phyloP scores from a whole-genome alignment of 306 rosid genomes.

The Pueraria montana region DNA sequence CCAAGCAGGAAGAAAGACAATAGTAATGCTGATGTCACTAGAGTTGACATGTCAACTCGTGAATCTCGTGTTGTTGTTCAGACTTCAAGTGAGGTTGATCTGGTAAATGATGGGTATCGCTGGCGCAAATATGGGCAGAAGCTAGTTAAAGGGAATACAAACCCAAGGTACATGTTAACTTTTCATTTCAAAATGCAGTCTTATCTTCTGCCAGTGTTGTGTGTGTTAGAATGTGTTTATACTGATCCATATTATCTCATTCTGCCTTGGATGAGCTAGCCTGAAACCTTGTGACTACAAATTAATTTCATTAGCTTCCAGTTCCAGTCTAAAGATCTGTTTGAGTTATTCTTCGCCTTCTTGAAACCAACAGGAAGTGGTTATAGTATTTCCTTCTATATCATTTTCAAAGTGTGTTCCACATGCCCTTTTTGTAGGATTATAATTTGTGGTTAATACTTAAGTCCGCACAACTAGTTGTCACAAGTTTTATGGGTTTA shows the following conservation, averaged over 20 bases:
- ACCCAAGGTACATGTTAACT: slow-evolving; percentile 75
- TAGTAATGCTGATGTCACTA: slow-evolving; percentile 49
- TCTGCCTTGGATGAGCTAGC: slow-evolving; percentile 22
- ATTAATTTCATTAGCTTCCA: slow-evolving; percentile 32
- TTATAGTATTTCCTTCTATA: not conserved
- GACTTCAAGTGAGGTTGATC: slow-evolving; percentile 81
- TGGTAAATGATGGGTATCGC: slow-evolving; percentile 87
- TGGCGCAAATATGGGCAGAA: slow-evolving; percentile 99
- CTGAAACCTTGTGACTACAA: slow-evolving; percentile 21
- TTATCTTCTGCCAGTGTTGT: slow-evolving; percentile 14
- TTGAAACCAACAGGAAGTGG: slow-evolving; percentile 19
- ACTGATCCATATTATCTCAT: not conserved
- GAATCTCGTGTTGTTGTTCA: slow-evolving; percentile 75
- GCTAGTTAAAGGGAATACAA: slow-evolving; percentile 82
- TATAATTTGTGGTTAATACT: slow-evolving; percentile 2
- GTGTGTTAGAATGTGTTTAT: slow-evolving; percentile 15
- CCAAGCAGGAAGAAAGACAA: slow-evolving; percentile 71
- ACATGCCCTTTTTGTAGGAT: slow-evolving; percentile 24
- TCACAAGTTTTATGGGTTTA: slow-evolving; percentile 19
- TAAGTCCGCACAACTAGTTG: not conserved
- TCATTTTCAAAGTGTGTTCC: slow-evolving; percentile 1
- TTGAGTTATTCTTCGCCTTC: slow-evolving; percentile 3
- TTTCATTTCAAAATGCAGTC: slow-evolving; percentile 36
- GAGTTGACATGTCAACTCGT: slow-evolving; percentile 58
- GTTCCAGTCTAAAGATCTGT: slow-evolving; percentile 4